Conservation (phyloP, 345 rosid species). For the Eucalyptus erythrocorys region DNA sequence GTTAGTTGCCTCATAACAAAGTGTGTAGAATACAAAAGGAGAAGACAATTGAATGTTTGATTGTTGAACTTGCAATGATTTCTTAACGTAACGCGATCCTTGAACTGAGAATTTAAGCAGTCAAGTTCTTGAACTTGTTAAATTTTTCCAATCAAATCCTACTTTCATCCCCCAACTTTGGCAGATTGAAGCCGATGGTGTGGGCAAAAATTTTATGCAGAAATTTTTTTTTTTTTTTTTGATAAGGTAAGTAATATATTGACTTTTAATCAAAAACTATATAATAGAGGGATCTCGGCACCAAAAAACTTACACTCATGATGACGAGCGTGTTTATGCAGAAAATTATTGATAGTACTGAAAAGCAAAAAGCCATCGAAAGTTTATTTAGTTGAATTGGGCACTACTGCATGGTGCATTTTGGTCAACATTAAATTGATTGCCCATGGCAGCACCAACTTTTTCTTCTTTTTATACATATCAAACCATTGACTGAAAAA, state of each 20-base stretch:
- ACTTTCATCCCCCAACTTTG: background rate
- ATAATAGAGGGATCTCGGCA: too few species aligned
- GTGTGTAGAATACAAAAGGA: background rate
- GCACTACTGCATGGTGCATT: too few species aligned
- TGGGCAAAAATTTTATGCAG: background rate
- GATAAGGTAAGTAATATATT: too few species aligned
- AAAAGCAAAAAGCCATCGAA: background rate
- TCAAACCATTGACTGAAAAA: background rate
- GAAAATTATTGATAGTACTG: too few species aligned
- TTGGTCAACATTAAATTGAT: too few species aligned
- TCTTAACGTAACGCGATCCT: background rate
- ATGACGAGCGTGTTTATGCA: too few species aligned
- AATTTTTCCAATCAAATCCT: background rate
- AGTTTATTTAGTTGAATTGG: background rate
- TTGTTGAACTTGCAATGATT: background rate
- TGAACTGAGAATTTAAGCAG: background rate
- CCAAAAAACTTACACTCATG: too few species aligned
- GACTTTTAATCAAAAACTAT: too few species aligned
- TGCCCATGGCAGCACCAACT: background rate
- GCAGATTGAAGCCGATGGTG: background rate
- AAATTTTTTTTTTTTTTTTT: too few species aligned
- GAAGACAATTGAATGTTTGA: background rate
- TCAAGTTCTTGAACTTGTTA: background rate
- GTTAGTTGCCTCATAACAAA: background rate
- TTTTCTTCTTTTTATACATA: background rate